phyloP scores from a whole-genome alignment of 2,329 filamentous ascomycete genomes.

The Xylaria sp. region DNA sequence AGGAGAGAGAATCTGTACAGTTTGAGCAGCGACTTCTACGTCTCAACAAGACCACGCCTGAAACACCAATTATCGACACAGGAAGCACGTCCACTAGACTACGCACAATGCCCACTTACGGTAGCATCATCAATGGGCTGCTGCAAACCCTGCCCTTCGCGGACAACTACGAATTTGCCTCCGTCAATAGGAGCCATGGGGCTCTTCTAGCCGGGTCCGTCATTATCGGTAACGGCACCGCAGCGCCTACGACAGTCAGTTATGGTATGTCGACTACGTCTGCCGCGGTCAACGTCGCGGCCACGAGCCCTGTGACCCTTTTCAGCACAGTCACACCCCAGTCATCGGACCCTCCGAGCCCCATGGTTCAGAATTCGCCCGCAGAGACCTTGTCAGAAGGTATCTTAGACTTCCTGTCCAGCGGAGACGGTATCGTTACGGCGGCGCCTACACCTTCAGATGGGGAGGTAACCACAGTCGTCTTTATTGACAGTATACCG shows the following conservation, averaged over 20 bases:
- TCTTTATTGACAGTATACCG: slow-evolving; percentile 4
- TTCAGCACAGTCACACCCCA: not conserved
- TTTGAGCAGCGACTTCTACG: not conserved
- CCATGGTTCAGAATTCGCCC: not conserved
- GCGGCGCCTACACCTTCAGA: slow-evolving; percentile 3
- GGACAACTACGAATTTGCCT: not conserved
- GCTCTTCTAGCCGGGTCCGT: not conserved
- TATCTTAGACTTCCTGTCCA: not conserved
- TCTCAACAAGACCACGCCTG: not conserved
- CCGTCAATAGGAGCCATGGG: not conserved
- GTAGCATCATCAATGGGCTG: not conserved
- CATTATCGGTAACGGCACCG: not conserved
- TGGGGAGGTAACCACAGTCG: not conserved
- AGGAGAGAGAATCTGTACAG: not conserved
- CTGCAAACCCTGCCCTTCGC: slow-evolving; percentile 8
- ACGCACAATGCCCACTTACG: slow-evolving; percentile 5
- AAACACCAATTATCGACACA: not conserved
- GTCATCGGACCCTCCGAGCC: not conserved
- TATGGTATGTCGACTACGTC: not conserved
- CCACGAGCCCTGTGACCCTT: not conserved
- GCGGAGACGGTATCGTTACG: slow-evolving; percentile 4
- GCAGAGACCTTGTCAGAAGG: not conserved
- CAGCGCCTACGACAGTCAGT: not conserved
- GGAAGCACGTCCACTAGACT: not conserved
- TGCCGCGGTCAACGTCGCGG: not conserved